These are phyloP conservation scores for Hemileia vastatrix DNA, from an alignment of 1,284 basidiomycete genomes.

Conservation along the genomic window DNA sequence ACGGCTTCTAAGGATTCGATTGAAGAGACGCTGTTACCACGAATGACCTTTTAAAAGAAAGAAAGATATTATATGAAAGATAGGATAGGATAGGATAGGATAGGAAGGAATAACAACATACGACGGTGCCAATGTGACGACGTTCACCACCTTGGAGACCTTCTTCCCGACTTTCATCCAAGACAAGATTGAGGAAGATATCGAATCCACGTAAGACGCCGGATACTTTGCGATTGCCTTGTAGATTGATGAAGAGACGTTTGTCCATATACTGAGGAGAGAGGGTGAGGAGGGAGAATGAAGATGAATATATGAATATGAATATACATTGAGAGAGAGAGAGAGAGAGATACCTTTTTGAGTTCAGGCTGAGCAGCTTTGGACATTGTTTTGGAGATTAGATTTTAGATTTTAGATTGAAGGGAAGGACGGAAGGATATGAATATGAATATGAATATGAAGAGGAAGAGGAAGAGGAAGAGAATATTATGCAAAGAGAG, in stretches of 20 bases:
- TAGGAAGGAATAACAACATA: constrained; percentile 48
- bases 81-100: constrained; percentile 22
- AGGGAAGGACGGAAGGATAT: too few species aligned
- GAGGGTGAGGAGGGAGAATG: not conserved
- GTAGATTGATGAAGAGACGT: constrained; percentile 84
- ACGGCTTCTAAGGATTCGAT: constrained; percentile 59
- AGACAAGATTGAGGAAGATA: constrained; percentile 95
- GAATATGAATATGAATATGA: too few species aligned
- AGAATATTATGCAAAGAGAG: too few species aligned
- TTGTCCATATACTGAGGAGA: constrained; percentile 88
- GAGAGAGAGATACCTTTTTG: constrained; percentile 61
- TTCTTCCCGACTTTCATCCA: constrained; percentile 92
- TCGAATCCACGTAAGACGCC: constrained; percentile 95
- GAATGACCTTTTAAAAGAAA: constrained; percentile 60
- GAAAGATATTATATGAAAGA: not conserved
- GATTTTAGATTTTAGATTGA: too few species aligned
- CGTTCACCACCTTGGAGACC: constrained; percentile 70
- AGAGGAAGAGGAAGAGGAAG: too few species aligned
- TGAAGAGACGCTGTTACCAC: constrained; percentile 85
- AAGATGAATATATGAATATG: constrained; percentile 4
- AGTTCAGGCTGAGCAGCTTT: constrained; percentile 81
- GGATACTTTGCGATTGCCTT: constrained; percentile 91
- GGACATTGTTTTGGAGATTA: constrained; percentile 8
- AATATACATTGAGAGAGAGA: constrained; percentile 14
- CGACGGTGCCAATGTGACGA: constrained; percentile 77